Evolutionary conservation across 2,329 filamentous ascomycete genomes (phyloP).

Genomic region (Ceratocystiopsis sp.): DNA sequence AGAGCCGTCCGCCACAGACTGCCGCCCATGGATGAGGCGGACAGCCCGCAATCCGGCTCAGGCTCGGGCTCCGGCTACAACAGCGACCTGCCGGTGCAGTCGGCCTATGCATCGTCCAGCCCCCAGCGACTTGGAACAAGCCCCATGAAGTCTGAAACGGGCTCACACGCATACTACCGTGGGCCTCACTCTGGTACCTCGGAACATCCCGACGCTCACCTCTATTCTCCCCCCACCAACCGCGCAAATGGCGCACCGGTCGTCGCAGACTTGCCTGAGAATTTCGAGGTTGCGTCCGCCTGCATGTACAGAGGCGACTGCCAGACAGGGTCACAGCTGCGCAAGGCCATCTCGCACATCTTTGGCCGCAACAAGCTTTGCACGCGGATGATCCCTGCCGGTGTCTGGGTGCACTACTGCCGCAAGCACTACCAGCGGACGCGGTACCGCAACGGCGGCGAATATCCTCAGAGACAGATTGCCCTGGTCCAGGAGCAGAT

Average conservation of each 20-base stretch:
- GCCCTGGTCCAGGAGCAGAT: slow-evolving; percentile 47
- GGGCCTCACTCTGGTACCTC: no score
- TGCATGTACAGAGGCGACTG: slow-evolving; percentile 43
- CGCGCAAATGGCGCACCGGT: no score
- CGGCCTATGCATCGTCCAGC: no score
- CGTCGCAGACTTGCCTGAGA: not conserved
- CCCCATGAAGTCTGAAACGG: no score
- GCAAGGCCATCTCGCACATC: slow-evolving; percentile 66
- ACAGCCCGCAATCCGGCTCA: not conserved
- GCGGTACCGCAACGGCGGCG: slow-evolving; percentile 47
- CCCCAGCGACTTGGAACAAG: no score
- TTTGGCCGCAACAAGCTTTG: slow-evolving; percentile 71
- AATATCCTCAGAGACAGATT: slow-evolving; percentile 45
- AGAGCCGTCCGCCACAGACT: no score
- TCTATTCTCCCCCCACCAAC: no score
- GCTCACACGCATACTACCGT: no score
- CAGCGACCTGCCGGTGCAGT: no score
- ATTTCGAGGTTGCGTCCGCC: slow-evolving; percentile 7
- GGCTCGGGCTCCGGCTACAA: not conserved
- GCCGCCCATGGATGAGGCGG: no score
- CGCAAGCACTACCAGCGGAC: slow-evolving; percentile 69
- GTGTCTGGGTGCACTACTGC: slow-evolving; percentile 62
- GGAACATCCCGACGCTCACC: no score
- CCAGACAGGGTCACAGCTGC: slow-evolving; percentile 40
- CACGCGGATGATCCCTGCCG: slow-evolving; percentile 50